A percentile compares a stretch with the other conserved stretches of the same genome.
Evolutionary conservation across 257 asterid species (phyloP).

Genomic region (Ocimum tenuiflorum): DNA sequence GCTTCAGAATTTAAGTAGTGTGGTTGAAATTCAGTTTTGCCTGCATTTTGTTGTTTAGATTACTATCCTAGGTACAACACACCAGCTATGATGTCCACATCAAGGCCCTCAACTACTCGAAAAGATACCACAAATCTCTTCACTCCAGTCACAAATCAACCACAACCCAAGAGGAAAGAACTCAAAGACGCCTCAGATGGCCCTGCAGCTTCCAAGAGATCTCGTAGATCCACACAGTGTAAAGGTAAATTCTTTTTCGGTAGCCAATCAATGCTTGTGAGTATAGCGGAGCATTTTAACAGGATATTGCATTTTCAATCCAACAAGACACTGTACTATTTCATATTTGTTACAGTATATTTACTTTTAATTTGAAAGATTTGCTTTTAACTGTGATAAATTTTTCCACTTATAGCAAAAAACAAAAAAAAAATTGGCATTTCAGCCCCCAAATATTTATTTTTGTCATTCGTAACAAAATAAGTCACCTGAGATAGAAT

Average conservation of each 20-base stretch:
- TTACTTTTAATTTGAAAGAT: no score
- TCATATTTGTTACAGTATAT: no score
- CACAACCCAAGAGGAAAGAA: constrained; percentile 48
- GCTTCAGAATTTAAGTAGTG: background rate
- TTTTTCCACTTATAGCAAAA: no score
- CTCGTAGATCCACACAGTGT: constrained; percentile 38
- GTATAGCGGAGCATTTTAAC: no score
- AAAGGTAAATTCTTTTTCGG: constrained; percentile 35
- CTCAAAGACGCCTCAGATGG: constrained; percentile 32
- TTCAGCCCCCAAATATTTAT: no score
- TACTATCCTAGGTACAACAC: constrained; percentile 32
- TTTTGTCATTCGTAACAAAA: no score
- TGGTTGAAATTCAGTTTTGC: background rate
- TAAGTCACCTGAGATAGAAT: no score
- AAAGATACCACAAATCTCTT: constrained; percentile 32
- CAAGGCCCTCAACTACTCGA: constrained; percentile 21
- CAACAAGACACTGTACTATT: no score
- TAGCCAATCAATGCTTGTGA: background rate
- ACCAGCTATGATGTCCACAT: constrained; percentile 40
- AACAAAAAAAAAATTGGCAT: no score
- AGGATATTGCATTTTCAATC: no score
- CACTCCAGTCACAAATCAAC: constrained; percentile 33
- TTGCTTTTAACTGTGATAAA: no score
- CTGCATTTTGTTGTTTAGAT: constrained; percentile 35
- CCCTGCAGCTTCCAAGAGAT: constrained; percentile 38